A percentile compares a stretch with the other conserved stretches of the same genome.
phyloP scores from a whole-genome alignment of 2,329 filamentous ascomycete species.

The Aspergillus puulaauensis region DNA sequence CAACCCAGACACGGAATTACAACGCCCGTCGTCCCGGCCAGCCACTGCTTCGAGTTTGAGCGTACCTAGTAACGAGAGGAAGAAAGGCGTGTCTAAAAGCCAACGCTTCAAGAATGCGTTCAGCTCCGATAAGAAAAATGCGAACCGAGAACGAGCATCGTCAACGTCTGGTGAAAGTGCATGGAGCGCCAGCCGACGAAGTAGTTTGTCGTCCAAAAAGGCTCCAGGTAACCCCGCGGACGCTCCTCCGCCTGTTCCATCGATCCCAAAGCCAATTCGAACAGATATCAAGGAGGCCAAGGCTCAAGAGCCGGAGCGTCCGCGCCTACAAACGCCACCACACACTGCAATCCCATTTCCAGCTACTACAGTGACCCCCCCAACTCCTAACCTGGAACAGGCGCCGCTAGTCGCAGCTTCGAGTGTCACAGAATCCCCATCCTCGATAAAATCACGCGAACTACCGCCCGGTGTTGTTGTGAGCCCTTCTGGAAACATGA shows the following conservation, averaged over 20 bases:
- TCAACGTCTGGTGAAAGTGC: constrained; percentile 44
- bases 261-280: constrained; percentile 23
- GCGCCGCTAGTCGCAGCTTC: constrained; percentile 31
- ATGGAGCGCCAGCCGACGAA: constrained; percentile 34
- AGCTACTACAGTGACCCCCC: constrained; percentile 61
- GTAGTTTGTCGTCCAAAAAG: constrained; percentile 35
- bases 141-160: constrained; percentile 47
- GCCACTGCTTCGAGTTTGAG: constrained; percentile 28
- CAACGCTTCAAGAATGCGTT: constrained; percentile 73
- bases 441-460: constrained; percentile 33
- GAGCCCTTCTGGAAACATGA: constrained; percentile 68
- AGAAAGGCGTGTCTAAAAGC: constrained; percentile 67
- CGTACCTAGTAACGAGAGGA: constrained; percentile 40
- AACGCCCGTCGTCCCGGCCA: constrained; percentile 27
- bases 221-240: constrained; percentile 26
- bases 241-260: constrained; percentile 33
- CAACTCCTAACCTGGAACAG: constrained; percentile 52
- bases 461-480: constrained; percentile 51
- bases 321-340: constrained; percentile 33
- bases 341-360: constrained; percentile 34
- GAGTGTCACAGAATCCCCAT: constrained; percentile 39
- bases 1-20: constrained; percentile 40
- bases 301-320: constrained; percentile 23
- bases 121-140: constrained; percentile 54
- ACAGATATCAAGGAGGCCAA: constrained; percentile 31